A percentile compares a stretch with the other conserved stretches of the same genome.
phyloP scores from a whole-genome alignment of 768 basidiomycete species.

The Tulasnella sp. region DNA sequence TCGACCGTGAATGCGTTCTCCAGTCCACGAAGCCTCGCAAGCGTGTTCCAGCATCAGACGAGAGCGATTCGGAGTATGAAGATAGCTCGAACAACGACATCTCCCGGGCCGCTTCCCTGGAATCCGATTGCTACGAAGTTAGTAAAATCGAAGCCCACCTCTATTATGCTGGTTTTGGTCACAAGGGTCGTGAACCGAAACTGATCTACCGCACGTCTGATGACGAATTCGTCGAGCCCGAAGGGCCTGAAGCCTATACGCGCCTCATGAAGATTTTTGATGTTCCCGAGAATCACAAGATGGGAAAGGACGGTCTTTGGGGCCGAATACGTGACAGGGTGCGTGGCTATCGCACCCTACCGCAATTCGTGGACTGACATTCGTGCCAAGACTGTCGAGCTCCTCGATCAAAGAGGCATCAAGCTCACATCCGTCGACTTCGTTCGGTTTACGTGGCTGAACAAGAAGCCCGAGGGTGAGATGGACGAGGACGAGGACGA shows the following conservation, averaged over 20 bases:
- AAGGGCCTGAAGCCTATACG: conserved; percentile 24
- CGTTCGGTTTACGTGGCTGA: conserved; percentile 25
- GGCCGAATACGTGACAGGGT: conserved; percentile 26
- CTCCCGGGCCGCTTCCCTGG: conserved; percentile 5
- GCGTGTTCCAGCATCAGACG: not conserved
- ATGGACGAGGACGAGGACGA: conserved; percentile 18
- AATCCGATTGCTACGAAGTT: conserved; percentile 17
- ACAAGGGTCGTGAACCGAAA: conserved; percentile 24
- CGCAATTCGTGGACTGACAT: conserved; percentile 25
- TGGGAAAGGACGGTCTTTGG: conserved; percentile 27
- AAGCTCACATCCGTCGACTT: conserved; percentile 20
- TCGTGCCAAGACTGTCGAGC: conserved; percentile 26
- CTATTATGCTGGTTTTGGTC: conserved; percentile 26
- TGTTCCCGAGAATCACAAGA: conserved; percentile 23
- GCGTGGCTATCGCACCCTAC: conserved; percentile 24
- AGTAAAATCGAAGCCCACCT: conserved; percentile 24
- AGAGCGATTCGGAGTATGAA: not conserved
- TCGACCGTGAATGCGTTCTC: conserved; percentile 7
- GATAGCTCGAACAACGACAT: not conserved
- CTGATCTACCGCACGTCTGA: conserved; percentile 28
- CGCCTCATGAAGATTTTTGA: conserved; percentile 25
- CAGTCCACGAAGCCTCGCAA: not conserved
- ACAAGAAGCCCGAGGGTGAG: conserved; percentile 18
- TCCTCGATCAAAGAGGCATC: conserved; percentile 19
- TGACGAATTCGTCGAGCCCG: conserved; percentile 24